Evolutionary conservation across 495 filamentous ascomycete genomes (phyloP).

Genomic region (Aspergillus olivimuriae): DNA sequence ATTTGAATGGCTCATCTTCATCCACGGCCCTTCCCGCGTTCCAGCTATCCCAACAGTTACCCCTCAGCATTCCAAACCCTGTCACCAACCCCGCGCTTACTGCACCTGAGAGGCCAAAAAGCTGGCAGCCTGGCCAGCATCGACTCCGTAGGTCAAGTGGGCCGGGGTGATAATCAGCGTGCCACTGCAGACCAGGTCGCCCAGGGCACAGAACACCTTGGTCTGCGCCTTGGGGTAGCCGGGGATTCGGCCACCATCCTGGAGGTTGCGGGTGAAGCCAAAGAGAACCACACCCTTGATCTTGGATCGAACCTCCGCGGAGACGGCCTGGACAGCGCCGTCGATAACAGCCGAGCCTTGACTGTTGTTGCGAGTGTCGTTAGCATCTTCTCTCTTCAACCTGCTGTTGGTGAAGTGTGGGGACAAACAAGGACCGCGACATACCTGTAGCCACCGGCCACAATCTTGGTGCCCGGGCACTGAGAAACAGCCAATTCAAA

Average conservation of each 20-base stretch:
- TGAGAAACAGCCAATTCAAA: constrained; percentile 27
- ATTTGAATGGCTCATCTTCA: too few relatives aligned
- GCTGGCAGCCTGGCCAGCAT: constrained; percentile 15
- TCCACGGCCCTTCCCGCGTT: too few relatives aligned
- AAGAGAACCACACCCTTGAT: constrained; percentile 48
- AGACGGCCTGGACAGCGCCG: constrained; percentile 36
- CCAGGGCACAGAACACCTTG: constrained; percentile 44
- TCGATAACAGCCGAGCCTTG: constrained; percentile 52
- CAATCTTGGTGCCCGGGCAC: constrained; percentile 51
- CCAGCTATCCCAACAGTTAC: too few relatives aligned
- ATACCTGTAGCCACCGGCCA: constrained; percentile 47
- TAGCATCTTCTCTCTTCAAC: too few relatives aligned
- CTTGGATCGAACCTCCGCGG: constrained; percentile 27
- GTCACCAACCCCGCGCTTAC: too few relatives aligned
- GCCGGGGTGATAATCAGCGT: constrained; percentile 42
- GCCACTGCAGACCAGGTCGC: constrained; percentile 46
- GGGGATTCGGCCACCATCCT: constrained; percentile 40
- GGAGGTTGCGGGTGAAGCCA: constrained; percentile 51
- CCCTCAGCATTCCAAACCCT: too few relatives aligned
- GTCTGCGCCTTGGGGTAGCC: constrained; percentile 37
- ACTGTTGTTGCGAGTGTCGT: constrained; percentile 19
- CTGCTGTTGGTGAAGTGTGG: too few relatives aligned
- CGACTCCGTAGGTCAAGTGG: constrained; percentile 37
- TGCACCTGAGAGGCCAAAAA: constrained; percentile 12
- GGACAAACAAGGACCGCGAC: too few relatives aligned